These are phyloP conservation scores for Podospora comata DNA, from an alignment of 495 filamentous ascomycete species.

Conservation along the genomic window DNA sequence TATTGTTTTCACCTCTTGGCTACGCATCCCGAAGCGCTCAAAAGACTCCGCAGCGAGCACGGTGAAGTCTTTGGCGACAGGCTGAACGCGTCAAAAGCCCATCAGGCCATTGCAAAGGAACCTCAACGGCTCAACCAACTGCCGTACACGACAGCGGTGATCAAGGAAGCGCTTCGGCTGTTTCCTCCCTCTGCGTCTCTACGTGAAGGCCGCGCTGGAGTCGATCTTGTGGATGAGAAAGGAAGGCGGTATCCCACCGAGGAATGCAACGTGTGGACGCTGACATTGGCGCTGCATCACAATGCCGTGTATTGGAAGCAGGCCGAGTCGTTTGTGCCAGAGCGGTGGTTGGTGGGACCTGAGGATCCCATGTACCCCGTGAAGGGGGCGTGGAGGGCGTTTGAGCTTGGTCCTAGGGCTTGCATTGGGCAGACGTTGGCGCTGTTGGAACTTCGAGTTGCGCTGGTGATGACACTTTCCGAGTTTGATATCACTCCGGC, in stretches of 20 bases:
- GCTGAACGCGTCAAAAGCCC: background rate
- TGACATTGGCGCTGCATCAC: background rate
- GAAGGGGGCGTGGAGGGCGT: slow-evolving; percentile 35
- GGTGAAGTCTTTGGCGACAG: slow-evolving; percentile 36
- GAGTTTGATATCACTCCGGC: slow-evolving; percentile 7
- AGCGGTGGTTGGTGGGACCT: background rate
- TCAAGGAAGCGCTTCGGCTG: slow-evolving; percentile 6
- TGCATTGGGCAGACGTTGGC: slow-evolving; percentile 35
- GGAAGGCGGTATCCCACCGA: background rate
- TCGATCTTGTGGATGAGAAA: background rate
- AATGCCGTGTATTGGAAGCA: background rate
- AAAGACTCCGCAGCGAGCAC: slow-evolving; percentile 41
- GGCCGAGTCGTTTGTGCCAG: background rate
- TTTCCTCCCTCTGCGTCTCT: background rate
- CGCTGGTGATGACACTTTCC: background rate
- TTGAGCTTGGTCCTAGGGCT: slow-evolving; percentile 42
- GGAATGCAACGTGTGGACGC: background rate
- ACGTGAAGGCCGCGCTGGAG: background rate
- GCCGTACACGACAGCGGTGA: slow-evolving; percentile 4
- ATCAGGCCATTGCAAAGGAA: no score
- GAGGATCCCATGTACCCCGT: background rate
- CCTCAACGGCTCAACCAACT: background rate
- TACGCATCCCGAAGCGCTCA: slow-evolving; percentile 35
- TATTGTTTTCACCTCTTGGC: slow-evolving; percentile 41
- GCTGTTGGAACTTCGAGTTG: background rate